Percentiles rank a stretch among this genome's conserved stretches.
Evolutionary conservation across 495 filamentous ascomycete genomes (phyloP).

Genomic region (Trichoderma erinaceum): DNA sequence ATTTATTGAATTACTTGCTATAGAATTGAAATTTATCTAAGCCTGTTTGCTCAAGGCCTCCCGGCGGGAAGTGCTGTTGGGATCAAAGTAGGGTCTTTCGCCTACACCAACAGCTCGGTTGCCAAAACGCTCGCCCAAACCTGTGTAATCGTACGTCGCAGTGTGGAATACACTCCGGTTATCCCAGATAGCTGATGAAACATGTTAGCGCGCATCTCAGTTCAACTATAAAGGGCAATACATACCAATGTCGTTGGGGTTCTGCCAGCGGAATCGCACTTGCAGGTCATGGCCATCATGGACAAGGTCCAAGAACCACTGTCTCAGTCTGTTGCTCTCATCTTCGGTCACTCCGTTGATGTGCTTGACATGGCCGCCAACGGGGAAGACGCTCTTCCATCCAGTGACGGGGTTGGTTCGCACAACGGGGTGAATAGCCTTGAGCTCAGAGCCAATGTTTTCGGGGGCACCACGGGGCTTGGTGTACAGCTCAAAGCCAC

Average conservation of each 20-base stretch:
- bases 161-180: constrained; percentile 63
- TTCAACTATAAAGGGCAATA: not conserved
- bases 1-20: no score
- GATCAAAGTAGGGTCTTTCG: constrained; percentile 60
- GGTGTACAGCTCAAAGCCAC: constrained; percentile 51
- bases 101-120: constrained; percentile 58
- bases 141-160: constrained; percentile 60
- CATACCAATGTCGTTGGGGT: constrained; percentile 50
- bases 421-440: constrained; percentile 60
- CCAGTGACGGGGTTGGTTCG: constrained; percentile 74
- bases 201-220: not conserved
- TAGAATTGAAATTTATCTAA: not conserved
- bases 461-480: constrained; percentile 55
- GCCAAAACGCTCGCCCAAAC: constrained; percentile 52
- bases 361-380: constrained; percentile 53
- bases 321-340: constrained; percentile 54
- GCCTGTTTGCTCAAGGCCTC: constrained; percentile 38
- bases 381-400: constrained; percentile 66
- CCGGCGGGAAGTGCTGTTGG: constrained; percentile 49
- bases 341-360: constrained; percentile 60
- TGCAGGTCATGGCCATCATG: constrained; percentile 71
- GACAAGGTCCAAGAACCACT: constrained; percentile 54
- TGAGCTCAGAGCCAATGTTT: constrained; percentile 56
- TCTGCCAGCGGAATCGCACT: constrained; percentile 60
- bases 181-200: constrained; percentile 62